Percentiles rank a stretch among this genome's conserved stretches.
These are phyloP conservation scores for Russula earlei DNA, from an alignment of 768 basidiomycete species.

Conservation along the genomic window DNA sequence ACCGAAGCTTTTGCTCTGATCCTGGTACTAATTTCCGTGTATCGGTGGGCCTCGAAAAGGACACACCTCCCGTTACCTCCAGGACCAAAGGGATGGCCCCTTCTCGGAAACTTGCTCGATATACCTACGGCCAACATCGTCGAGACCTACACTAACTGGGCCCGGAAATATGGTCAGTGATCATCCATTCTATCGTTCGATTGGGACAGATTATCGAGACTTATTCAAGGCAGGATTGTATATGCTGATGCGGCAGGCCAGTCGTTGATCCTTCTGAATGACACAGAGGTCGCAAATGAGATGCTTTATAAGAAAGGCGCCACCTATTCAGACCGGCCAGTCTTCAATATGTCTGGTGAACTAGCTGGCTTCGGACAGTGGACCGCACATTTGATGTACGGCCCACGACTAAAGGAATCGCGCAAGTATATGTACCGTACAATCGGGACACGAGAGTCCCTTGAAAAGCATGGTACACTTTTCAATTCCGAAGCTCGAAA, in stretches of 20 bases:
- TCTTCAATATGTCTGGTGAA: background rate
- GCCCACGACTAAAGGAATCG: background rate
- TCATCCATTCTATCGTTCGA: background rate
- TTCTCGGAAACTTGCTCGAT: slow-evolving; percentile 5
- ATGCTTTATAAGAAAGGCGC: background rate
- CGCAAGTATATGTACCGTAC: slow-evolving; percentile 1
- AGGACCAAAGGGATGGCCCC: slow-evolving; percentile 1
- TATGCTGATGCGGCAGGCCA: background rate
- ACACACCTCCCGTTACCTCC: background rate
- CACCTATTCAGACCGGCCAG: background rate
- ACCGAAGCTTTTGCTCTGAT: background rate
- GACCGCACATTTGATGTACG: background rate
- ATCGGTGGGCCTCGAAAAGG: background rate
- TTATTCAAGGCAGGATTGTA: background rate
- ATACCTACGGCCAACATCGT: background rate
- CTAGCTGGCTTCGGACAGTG: background rate
- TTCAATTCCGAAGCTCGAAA: background rate
- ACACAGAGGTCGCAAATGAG: background rate
- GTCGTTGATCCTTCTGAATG: background rate
- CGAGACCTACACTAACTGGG: background rate
- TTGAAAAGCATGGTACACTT: background rate
- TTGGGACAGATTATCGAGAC: too few relatives aligned
- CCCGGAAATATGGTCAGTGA: background rate
- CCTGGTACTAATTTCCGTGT: background rate
- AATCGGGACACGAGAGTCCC: background rate